These are phyloP conservation scores for Suillus variegatus DNA, from an alignment of 768 basidiomycete species.

Conservation along the genomic window DNA sequence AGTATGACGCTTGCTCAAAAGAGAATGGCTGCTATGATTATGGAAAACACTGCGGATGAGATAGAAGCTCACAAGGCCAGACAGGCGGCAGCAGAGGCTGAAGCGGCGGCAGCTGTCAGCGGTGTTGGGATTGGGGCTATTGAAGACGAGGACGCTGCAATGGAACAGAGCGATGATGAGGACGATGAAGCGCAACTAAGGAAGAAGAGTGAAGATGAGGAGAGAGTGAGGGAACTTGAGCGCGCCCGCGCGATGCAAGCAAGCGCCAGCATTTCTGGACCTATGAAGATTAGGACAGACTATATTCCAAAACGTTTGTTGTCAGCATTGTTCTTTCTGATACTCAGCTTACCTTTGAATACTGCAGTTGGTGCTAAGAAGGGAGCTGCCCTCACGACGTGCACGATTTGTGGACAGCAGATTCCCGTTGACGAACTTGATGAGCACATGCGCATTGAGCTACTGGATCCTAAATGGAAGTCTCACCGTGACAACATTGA, in stretches of 20 bases:
- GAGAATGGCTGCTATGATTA: conserved; percentile 97
- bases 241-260: conserved; percentile 81
- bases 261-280: conserved; percentile 71
- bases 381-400: conserved; percentile 75
- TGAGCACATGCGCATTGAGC: conserved; percentile 97
- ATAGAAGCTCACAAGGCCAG: conserved; percentile 79
- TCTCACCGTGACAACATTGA: conserved; percentile 90
- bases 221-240: conserved; percentile 67
- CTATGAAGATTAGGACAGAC: conserved; percentile 94
- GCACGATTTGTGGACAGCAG: conserved; percentile 93
- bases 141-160: conserved; percentile 61
- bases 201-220: conserved; percentile 67
- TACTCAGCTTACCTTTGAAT: conserved; percentile 9
- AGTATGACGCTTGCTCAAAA: conserved; percentile 97
- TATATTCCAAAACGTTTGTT: conserved; percentile 92
- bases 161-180: conserved; percentile 85
- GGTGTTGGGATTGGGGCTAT: conserved; percentile 48
- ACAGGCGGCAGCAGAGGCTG: conserved; percentile 84
- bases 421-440: conserved; percentile 94
- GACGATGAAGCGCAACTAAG: conserved; percentile 66
- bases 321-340: neutral
- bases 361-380: conserved; percentile 62
- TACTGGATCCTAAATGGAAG: conserved; percentile 98
- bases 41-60: conserved; percentile 90
- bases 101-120: conserved; percentile 79